phyloP scores from a whole-genome alignment of 192 early-diverging fungal species.

The Umbelopsis sp. region DNA sequence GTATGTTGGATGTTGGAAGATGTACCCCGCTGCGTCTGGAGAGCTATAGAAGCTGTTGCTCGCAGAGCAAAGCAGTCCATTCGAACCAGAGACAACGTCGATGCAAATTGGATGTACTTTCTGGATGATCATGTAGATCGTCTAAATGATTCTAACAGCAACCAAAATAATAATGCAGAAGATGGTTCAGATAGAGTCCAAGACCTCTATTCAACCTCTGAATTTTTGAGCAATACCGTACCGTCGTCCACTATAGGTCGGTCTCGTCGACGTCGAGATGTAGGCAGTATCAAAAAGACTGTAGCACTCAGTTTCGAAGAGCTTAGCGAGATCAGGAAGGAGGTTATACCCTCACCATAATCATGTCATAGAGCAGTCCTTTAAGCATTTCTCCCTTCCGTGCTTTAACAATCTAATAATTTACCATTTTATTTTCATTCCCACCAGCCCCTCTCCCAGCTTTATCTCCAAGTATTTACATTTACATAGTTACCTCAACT shows the following conservation, averaged over 20 bases:
- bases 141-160: background rate
- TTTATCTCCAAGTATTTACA: background rate
- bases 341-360: background rate
- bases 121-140: conserved; percentile 8
- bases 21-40: conserved; percentile 11
- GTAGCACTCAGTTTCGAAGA: conserved; percentile 14
- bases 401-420: background rate
- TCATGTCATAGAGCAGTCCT: background rate
- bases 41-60: conserved; percentile 10
- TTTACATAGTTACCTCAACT: background rate
- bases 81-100: background rate
- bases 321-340: conserved; percentile 13
- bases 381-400: background rate
- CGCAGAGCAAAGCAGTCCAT: background rate
- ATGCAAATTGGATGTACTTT: conserved; percentile 10
- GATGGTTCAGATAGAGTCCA: conserved; percentile 1
- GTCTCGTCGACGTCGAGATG: conserved; percentile 15
- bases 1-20: conserved; percentile 18
- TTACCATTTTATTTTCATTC: background rate
- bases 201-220: conserved; percentile 6
- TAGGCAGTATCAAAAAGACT: conserved; percentile 11
- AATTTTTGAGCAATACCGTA: background rate
- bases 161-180: background rate
- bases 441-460: background rate
- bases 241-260: background rate